These are phyloP conservation scores for Atractiella rhizophila DNA, from an alignment of 768 basidiomycete genomes.

Conservation along the genomic window DNA sequence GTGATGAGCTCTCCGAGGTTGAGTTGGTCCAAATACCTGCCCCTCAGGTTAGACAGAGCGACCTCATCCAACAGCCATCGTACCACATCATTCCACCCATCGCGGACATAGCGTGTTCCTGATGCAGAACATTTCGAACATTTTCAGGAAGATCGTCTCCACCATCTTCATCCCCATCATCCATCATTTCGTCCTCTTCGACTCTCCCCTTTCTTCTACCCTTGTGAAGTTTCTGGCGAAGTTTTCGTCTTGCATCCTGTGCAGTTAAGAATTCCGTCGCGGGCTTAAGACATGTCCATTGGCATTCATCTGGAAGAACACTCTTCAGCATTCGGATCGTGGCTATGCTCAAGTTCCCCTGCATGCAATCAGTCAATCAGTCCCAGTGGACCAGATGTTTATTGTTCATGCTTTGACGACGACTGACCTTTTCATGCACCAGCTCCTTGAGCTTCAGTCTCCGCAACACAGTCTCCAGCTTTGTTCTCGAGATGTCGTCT, in stretches of 20 bases:
- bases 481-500: constrained; percentile 78
- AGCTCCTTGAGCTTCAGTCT: constrained; percentile 78
- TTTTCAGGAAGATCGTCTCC: constrained; percentile 33
- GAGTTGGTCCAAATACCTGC: constrained; percentile 61
- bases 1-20: constrained; percentile 87
- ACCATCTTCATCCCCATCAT: constrained; percentile 18
- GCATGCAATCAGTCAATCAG: constrained; percentile 4
- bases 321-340: constrained; percentile 61
- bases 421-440: constrained; percentile 63
- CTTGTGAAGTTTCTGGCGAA: constrained; percentile 37
- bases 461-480: constrained; percentile 72
- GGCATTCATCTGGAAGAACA: constrained; percentile 49
- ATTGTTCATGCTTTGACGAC: not conserved
- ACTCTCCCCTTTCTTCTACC: constrained; percentile 19
- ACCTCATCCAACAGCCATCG: constrained; percentile 9
- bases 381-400: not conserved
- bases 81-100: constrained; percentile 81
- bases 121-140: constrained; percentile 46
- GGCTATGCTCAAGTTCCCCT: constrained; percentile 65
- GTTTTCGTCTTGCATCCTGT: too few species aligned
- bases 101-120: constrained; percentile 47
- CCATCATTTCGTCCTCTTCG: constrained; percentile 28
- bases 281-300: constrained; percentile 62
- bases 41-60: not conserved
- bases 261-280: constrained; percentile 57